These are phyloP conservation scores for Fraxinus sp. DNA, from an alignment of 305 asterid genomes.

Conservation along the genomic window DNA sequence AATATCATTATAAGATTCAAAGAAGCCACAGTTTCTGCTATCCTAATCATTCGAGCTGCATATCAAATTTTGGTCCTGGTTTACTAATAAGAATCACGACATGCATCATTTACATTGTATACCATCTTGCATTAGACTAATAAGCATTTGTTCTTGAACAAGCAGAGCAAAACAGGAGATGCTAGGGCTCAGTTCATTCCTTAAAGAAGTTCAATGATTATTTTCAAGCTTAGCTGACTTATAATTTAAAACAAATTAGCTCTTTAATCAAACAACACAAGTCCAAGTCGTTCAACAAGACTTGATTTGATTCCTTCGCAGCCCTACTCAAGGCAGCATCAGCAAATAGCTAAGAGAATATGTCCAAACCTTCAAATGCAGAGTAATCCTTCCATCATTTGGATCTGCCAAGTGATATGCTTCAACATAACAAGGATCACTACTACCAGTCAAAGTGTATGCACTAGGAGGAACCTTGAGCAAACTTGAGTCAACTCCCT, in stretches of 20 bases:
- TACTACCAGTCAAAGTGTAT: conserved; percentile 79
- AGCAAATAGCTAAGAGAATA: conserved; percentile 25
- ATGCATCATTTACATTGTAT: background rate
- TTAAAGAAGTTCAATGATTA: background rate
- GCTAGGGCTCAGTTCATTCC: background rate
- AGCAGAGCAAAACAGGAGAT: background rate
- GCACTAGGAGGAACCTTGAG: conserved; percentile 81
- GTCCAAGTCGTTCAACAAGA: background rate
- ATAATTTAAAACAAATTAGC: background rate
- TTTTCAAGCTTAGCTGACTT: background rate
- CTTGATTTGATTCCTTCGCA: background rate
- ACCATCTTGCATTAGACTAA: background rate
- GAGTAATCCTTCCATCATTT: conserved; percentile 86
- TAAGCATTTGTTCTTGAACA: background rate
- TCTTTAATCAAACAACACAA: conserved; percentile 12
- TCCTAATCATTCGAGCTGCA: background rate
- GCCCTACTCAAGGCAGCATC: conserved; percentile 1
- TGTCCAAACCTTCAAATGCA: conserved; percentile 75
- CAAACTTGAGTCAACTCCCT: conserved; percentile 61
- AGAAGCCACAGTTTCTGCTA: conserved; percentile 17
- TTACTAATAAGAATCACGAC: conserved; percentile 12
- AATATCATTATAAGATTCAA: conserved; percentile 1
- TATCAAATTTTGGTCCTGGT: background rate
- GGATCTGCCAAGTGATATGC: conserved; percentile 92
- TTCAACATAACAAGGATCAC: conserved; percentile 96